A percentile compares a stretch with the other conserved stretches of the same genome.
phyloP scores from a whole-genome alignment of 345 rosid genomes.

The Hibiscus trionum region DNA sequence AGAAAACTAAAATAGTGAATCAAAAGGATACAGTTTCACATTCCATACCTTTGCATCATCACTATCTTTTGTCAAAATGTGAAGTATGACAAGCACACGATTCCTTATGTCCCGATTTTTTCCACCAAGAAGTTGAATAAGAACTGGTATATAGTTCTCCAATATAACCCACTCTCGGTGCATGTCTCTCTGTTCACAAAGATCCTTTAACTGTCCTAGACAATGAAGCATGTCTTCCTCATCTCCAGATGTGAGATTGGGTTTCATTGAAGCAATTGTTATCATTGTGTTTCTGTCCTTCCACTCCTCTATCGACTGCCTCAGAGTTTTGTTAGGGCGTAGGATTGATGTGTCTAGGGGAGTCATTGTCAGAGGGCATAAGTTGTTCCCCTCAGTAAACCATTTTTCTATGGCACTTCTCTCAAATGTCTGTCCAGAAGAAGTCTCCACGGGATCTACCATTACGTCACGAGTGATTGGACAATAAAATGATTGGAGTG shows the following conservation, averaged over 20 bases:
- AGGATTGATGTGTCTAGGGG: conserved; percentile 41
- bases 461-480: conserved; percentile 62
- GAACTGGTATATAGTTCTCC: conserved; percentile 49
- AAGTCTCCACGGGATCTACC: conserved; percentile 72
- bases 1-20: neutral
- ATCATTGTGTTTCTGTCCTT: conserved; percentile 67
- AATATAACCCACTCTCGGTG: conserved; percentile 59
- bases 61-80: conserved; percentile 35
- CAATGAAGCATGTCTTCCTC: conserved; percentile 42
- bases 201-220: conserved; percentile 43
- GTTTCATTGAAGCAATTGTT: conserved; percentile 45
- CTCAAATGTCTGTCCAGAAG: conserved; percentile 73
- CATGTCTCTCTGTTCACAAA: conserved; percentile 48
- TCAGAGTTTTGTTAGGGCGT: conserved; percentile 60
- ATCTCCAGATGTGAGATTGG: conserved; percentile 36
- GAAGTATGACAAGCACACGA: conserved; percentile 38
- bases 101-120: conserved; percentile 38
- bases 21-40: conserved; percentile 1
- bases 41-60: conserved; percentile 58
- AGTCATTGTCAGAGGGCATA: conserved; percentile 56
- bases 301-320: conserved; percentile 75
- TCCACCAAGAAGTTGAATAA: conserved; percentile 38
- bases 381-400: conserved; percentile 50
- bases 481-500: conserved; percentile 60
- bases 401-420: conserved; percentile 58